Evolutionary conservation across 2,329 filamentous ascomycete species (phyloP), one percentile per base, ranked within the genome.

Genomic region (Calonectria naviculata): DNA sequence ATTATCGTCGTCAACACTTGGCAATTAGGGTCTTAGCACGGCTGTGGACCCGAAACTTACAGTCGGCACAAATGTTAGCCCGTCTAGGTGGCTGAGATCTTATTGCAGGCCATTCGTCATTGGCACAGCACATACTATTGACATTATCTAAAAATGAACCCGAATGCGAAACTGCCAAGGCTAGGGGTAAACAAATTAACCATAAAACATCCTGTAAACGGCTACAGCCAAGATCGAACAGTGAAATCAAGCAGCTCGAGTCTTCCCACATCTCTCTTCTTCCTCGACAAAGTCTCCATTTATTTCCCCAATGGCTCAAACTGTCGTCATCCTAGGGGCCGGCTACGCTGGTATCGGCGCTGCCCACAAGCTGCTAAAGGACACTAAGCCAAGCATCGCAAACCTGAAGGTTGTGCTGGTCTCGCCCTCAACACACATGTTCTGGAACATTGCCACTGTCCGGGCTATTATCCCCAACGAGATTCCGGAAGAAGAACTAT

Each of bases 321-420:
- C 47, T 29, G 52, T 68, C 12, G 58, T 68, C 10, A 56, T 68
- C n/a, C 38, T 68, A 7, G 66, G 66, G n/a, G 66, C 26, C 34
- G 49, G 44, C 36, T 68, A 63, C 38, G 46, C 66, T 34, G 66
- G 66, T 5, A 26, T 68, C 36, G 49, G 46, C 47, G 29, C 47
- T 26, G 46, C 66, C 2, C 66, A 68, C 17, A 60, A 47, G 28
- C 34, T 68, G n/a, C 46, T 68, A 15, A 68, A 68, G 26, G 58
- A 68, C 5, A 44, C 31, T 42, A 56, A 34, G 21, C 34, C 34
- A n/a, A 64, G 31, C 29, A 21, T 38, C 31, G 9, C 26, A 7
- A 1, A 38, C 4, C 42, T 68, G 34, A 63, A 64, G 31, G 46
- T 68, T 24, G 42, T 31, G 10, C 28, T 68, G 17, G 66, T 68